Conservation (phyloP, 2,329 filamentous ascomycete genomes). For the Thermothelomyces thermophilus region DNA sequence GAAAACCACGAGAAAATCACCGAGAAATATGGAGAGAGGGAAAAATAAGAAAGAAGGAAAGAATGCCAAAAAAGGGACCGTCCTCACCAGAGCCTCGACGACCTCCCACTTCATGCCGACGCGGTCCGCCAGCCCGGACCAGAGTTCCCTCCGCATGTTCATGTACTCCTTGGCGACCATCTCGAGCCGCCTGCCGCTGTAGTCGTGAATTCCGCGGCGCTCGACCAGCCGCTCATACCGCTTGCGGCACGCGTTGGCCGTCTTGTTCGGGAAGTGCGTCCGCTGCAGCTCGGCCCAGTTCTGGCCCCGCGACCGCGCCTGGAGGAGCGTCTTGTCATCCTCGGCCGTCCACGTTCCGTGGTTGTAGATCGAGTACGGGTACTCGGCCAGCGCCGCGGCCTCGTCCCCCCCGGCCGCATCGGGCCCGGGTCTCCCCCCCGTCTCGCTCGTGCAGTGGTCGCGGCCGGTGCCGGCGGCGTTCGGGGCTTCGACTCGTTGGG, state of each 20-base stretch:
- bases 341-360: constrained; percentile 23
- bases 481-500: background rate
- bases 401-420: background rate
- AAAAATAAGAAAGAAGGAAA: no score
- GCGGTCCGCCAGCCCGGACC: constrained; percentile 20
- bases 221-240: constrained; percentile 25
- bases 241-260: constrained; percentile 25
- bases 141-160: constrained; percentile 21
- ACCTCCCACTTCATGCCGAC: constrained; percentile 21
- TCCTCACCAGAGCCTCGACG: constrained; percentile 22
- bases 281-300: constrained; percentile 23
- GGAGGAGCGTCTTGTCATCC: constrained; percentile 21
- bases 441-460: background rate
- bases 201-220: constrained; percentile 17
- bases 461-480: background rate
- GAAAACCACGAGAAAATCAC: no score
- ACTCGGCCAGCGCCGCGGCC: constrained; percentile 9
- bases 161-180: constrained; percentile 23
- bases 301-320: constrained; percentile 20
- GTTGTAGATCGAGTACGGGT: constrained; percentile 22
- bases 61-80: no score
- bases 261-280: constrained; percentile 22
- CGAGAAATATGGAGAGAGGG: no score
- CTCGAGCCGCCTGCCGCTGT: constrained; percentile 17
- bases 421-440: background rate